A percentile compares a stretch with the other conserved stretches of the same genome.
Evolutionary conservation across 306 rosid genomes (phyloP).

Genomic region (Datisca glomerata): DNA sequence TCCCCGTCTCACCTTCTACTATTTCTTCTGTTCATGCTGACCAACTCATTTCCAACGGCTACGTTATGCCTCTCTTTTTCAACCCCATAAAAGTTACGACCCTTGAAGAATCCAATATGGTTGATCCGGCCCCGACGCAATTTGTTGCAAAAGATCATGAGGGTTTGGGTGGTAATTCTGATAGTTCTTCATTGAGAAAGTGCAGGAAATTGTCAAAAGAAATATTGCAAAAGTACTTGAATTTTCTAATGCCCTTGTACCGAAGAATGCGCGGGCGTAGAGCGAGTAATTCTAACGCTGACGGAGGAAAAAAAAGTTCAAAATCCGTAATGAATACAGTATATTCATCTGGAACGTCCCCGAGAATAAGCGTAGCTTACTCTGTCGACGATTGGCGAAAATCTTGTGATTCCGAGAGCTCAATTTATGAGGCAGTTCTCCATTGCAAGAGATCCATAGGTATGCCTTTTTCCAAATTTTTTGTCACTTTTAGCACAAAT

Average conservation of each 20-base stretch:
- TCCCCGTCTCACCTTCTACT: slow-evolving; percentile 40
- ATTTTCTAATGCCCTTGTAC: slow-evolving; percentile 55
- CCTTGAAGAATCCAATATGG: neutral
- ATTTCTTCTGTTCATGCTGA: slow-evolving; percentile 71
- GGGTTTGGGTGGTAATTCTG: slow-evolving; percentile 18
- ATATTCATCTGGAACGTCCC: slow-evolving; percentile 45
- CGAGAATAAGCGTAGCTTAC: slow-evolving; percentile 51
- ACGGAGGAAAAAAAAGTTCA: slow-evolving; percentile 33
- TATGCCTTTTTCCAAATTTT: slow-evolving; percentile 12
- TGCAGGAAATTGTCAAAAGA: slow-evolving; percentile 58
- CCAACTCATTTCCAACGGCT: slow-evolving; percentile 82
- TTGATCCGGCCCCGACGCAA: slow-evolving; percentile 8
- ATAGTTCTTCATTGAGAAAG: slow-evolving; percentile 46
- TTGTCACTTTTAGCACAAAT: neutral
- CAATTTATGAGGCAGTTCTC: slow-evolving; percentile 95
- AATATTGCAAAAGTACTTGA: slow-evolving; percentile 57
- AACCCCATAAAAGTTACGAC: slow-evolving; percentile 30
- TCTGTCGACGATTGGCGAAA: slow-evolving; percentile 61
- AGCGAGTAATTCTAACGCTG: slow-evolving; percentile 33
- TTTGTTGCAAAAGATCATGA: slow-evolving; percentile 20
- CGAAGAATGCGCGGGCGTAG: slow-evolving; percentile 41
- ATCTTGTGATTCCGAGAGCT: slow-evolving; percentile 93
- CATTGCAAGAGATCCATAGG: slow-evolving; percentile 97
- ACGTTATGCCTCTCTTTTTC: slow-evolving; percentile 53
- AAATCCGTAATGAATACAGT: slow-evolving; percentile 42